Evolutionary conservation across 2,329 filamentous ascomycete species (phyloP).

Genomic region (Colletotrichum spaethianum): DNA sequence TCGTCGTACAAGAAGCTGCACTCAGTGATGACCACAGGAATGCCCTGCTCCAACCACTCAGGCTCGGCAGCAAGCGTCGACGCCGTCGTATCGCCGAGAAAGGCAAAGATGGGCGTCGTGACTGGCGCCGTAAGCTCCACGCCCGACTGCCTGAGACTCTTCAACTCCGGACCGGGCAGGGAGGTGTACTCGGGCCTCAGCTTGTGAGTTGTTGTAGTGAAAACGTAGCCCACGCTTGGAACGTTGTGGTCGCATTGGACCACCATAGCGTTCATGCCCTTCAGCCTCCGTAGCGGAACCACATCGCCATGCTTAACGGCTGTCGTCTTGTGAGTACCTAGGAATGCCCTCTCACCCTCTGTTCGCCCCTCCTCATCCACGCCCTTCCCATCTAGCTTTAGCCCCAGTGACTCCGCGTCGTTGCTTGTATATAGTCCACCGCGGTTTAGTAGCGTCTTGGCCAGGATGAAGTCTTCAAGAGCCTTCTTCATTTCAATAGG

Average conservation of each 20-base stretch:
- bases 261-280: slow-evolving; percentile 56
- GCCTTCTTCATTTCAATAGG: slow-evolving; percentile 56
- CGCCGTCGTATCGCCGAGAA: slow-evolving; percentile 63
- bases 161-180: slow-evolving; percentile 55
- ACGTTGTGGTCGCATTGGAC: slow-evolving; percentile 63
- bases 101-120: slow-evolving; percentile 60
- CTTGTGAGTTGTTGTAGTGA: slow-evolving; percentile 55
- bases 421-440: slow-evolving; percentile 54
- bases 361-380: slow-evolving; percentile 42
- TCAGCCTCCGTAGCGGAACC: slow-evolving; percentile 53
- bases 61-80: slow-evolving; percentile 56
- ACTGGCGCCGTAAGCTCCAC: slow-evolving; percentile 57
- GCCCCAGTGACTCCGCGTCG: slow-evolving; percentile 43
- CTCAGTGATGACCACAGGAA: slow-evolving; percentile 64
- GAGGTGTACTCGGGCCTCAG: slow-evolving; percentile 55
- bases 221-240: slow-evolving; percentile 64
- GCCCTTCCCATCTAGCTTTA: slow-evolving; percentile 40
- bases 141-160: slow-evolving; percentile 54
- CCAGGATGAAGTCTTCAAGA: slow-evolving; percentile 57
- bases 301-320: slow-evolving; percentile 53
- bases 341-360: slow-evolving; percentile 44
- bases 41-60: slow-evolving; percentile 55
- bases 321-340: slow-evolving; percentile 58
- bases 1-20: slow-evolving; percentile 62
- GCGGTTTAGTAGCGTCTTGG: slow-evolving; percentile 58